Evolutionary conservation across 768 basidiomycete genomes (phyloP).

Genomic region (Epithele typhae): DNA sequence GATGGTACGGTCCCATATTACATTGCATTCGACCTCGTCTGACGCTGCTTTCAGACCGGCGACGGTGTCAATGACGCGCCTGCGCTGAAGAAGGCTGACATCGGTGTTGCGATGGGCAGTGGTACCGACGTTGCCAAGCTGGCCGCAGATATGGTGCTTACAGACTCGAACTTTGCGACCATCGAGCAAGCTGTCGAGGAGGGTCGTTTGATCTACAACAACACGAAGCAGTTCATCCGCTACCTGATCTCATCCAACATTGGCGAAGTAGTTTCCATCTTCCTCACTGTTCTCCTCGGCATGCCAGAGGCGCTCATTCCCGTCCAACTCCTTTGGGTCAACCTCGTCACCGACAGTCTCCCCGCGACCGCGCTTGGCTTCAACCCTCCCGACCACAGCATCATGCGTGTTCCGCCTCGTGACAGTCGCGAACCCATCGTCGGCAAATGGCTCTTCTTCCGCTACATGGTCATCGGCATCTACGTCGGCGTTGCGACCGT

Average conservation of each 20-base stretch:
- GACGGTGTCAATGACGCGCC: slow-evolving; percentile 99
- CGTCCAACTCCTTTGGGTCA: slow-evolving; percentile 98
- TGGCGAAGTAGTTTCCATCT: slow-evolving; percentile 96
- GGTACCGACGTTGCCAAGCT: slow-evolving; percentile 98
- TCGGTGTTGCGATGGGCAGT: slow-evolving; percentile 98
- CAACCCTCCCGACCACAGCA: slow-evolving; percentile 94
- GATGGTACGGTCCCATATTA: slow-evolving; percentile 57
- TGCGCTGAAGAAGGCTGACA: slow-evolving; percentile 94
- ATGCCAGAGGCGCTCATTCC: slow-evolving; percentile 99
- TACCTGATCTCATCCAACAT: slow-evolving; percentile 98
- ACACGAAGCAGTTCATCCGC: slow-evolving; percentile 99
- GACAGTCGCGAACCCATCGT: slow-evolving; percentile 89
- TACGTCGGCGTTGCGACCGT: slow-evolving; percentile 97
- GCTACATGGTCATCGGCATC: slow-evolving; percentile 88
- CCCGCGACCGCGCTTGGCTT: slow-evolving; percentile 97
- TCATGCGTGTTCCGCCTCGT: slow-evolving; percentile 93
- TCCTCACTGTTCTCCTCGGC: slow-evolving; percentile 93
- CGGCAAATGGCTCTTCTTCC: slow-evolving; percentile 91
- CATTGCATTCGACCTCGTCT: slow-evolving; percentile 1
- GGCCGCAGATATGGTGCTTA: slow-evolving; percentile 97
- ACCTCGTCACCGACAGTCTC: slow-evolving; percentile 93
- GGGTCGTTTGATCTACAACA: slow-evolving; percentile 96
- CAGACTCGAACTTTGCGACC: slow-evolving; percentile 96
- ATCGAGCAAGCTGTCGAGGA: slow-evolving; percentile 97
- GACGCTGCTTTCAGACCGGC: slow-evolving; percentile 61